Percentiles rank a stretch among this genome's conserved stretches.
phyloP scores from a whole-genome alignment of 2,329 filamentous ascomycete genomes.

The Cordyceps pruinosa region DNA sequence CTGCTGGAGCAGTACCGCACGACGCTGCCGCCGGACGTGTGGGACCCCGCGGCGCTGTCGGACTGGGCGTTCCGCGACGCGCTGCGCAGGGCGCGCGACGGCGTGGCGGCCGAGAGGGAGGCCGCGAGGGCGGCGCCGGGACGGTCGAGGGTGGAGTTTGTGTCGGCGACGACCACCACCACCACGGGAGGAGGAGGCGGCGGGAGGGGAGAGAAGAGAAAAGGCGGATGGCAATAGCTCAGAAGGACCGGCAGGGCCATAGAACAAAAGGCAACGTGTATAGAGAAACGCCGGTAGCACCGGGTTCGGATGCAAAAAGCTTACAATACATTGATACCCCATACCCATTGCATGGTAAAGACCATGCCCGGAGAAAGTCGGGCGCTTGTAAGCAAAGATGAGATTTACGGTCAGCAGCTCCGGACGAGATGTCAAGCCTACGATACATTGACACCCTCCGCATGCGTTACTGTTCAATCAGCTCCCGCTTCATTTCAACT shows the following conservation, averaged over 20 bases:
- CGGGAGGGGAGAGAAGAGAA: slow-evolving; percentile 26
- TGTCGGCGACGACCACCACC: slow-evolving; percentile 19
- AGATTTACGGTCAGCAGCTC: no score
- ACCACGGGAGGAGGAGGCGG: background rate
- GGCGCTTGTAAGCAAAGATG: no score
- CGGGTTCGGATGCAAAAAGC: background rate
- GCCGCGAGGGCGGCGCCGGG: slow-evolving; percentile 36
- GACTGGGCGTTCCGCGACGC: slow-evolving; percentile 45
- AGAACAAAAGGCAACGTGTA: background rate
- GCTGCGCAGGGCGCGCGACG: slow-evolving; percentile 43
- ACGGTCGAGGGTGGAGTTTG: slow-evolving; percentile 43
- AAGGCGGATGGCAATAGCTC: slow-evolving; percentile 19
- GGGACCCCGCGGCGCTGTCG: slow-evolving; percentile 52
- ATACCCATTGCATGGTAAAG: no score
- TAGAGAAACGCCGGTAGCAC: background rate
- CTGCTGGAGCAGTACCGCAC: slow-evolving; percentile 65
- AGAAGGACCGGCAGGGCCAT: background rate
- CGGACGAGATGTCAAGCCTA: no score
- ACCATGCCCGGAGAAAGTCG: no score
- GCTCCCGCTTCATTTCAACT: no score
- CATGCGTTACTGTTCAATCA: no score
- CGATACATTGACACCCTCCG: no score
- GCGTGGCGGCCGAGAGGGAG: slow-evolving; percentile 37
- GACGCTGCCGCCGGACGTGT: slow-evolving; percentile 48
- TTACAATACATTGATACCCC: background rate